A percentile compares a stretch with the other conserved stretches of the same genome.
Conservation (phyloP, 148 eudicot species). For the Arctostaphylos glauca region DNA sequence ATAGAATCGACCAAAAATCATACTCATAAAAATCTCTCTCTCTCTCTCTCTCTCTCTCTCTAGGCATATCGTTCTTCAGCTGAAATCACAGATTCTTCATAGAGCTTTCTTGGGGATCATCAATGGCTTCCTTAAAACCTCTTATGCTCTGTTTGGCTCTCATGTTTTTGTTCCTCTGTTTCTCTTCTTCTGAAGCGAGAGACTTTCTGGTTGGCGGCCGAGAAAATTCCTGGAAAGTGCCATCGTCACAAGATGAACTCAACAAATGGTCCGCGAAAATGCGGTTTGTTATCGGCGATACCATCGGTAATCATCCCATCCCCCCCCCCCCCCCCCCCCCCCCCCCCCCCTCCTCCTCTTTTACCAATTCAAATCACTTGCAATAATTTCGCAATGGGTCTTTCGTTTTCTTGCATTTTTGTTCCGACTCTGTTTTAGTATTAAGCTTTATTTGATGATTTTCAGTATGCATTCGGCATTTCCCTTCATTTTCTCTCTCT, state of each 20-base stretch:
- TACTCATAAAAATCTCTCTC: not conserved
- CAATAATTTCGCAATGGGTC: not conserved
- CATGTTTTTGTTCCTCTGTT: not conserved
- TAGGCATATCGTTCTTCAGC: not conserved
- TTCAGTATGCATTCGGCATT: not conserved
- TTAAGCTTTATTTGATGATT: not conserved
- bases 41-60: too few relatives aligned
- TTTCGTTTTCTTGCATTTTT: not conserved
- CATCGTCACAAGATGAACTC: constrained; percentile 27
- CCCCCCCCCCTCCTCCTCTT: too few relatives aligned
- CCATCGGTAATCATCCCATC: constrained; percentile 34
- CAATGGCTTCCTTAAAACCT: constrained; percentile 18
- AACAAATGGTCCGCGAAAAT: constrained; percentile 29
- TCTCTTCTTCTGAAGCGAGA: constrained; percentile 22
- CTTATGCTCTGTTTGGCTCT: constrained; percentile 15
- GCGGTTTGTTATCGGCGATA: constrained; percentile 32
- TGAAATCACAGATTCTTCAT: not conserved
- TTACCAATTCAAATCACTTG: not conserved
- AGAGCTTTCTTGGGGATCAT: not conserved
- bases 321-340: too few relatives aligned
- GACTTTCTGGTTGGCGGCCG: constrained; percentile 27
- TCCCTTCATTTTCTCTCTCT: not conserved
- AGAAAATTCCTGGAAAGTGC: constrained; percentile 28
- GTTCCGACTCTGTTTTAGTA: not conserved
- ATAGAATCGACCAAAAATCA: not conserved